Percentiles rank a stretch among this genome's conserved stretches.
These are phyloP conservation scores for Globisporangium splendens DNA, from an alignment of 352 stramenopile genomes.

Conservation along the genomic window DNA sequence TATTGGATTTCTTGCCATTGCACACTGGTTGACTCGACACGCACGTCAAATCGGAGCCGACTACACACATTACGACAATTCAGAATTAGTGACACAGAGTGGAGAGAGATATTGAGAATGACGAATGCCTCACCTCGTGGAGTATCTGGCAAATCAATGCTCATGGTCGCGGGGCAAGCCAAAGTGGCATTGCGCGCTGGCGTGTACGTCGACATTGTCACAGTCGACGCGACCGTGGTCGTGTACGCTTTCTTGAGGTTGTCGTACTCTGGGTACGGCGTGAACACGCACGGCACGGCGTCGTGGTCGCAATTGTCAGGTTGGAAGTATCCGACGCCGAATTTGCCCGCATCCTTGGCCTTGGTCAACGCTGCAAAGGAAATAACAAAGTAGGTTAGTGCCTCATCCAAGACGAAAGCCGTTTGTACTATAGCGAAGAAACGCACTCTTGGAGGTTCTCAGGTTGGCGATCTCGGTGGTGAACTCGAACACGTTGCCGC, in stretches of 20 bases:
- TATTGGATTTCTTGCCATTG: constrained; percentile 52
- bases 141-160: constrained; percentile 13
- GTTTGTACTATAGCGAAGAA: too few species aligned
- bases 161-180: constrained; percentile 36
- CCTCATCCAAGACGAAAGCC: too few species aligned
- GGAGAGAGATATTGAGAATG: too few species aligned
- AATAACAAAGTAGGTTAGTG: neutral
- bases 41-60: constrained; percentile 29
- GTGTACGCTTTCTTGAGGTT: constrained; percentile 78
- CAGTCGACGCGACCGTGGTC: constrained; percentile 46
- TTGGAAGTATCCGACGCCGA: constrained; percentile 70
- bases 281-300: constrained; percentile 45
- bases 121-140: constrained; percentile 1
- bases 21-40: constrained; percentile 46
- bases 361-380: constrained; percentile 20
- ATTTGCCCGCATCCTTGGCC: constrained; percentile 49
- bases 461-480: constrained; percentile 61
- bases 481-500: constrained; percentile 79
- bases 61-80: too few species aligned
- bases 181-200: constrained; percentile 31
- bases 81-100: too few species aligned
- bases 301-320: constrained; percentile 68
- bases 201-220: constrained; percentile 36
- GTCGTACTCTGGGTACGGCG: constrained; percentile 65
- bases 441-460: constrained; percentile 24